Percentiles rank a stretch among this genome's conserved stretches.
phyloP scores from a whole-genome alignment of 495 filamentous ascomycete genomes.

The Rhypophila decipiens region DNA sequence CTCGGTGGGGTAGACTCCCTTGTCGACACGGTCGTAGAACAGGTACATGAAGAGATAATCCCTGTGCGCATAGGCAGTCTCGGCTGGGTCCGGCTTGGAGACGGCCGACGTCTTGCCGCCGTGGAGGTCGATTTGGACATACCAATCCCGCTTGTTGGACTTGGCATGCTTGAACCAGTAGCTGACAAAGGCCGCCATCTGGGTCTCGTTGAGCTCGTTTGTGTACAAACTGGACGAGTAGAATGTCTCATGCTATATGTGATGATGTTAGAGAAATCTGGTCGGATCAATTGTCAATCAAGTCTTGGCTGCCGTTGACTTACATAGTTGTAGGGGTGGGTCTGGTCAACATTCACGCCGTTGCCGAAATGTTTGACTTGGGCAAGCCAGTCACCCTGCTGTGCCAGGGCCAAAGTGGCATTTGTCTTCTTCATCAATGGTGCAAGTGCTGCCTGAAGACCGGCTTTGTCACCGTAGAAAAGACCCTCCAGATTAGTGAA shows the following conservation, averaged over 20 bases:
- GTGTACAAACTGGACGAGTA: constrained; percentile 36
- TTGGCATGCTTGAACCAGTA: constrained; percentile 41
- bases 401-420: constrained; percentile 22
- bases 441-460: constrained; percentile 24
- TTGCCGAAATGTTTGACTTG: constrained; percentile 38
- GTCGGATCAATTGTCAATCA: neutral
- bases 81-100: constrained; percentile 15
- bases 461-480: constrained; percentile 33
- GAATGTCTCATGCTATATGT: constrained; percentile 38
- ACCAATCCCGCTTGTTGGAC: constrained; percentile 36
- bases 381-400: constrained; percentile 33
- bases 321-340: constrained; percentile 19
- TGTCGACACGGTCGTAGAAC: constrained; percentile 35
- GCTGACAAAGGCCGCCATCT: constrained; percentile 30
- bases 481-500: constrained; percentile 39
- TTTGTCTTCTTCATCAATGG: constrained; percentile 31
- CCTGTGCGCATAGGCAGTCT: constrained; percentile 38
- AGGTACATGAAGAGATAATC: constrained; percentile 40
- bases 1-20: constrained; percentile 23
- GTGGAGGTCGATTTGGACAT: constrained; percentile 40
- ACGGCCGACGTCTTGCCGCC: constrained; percentile 39
- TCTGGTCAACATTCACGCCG: constrained; percentile 31
- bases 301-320: neutral
- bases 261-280: too few species aligned
- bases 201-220: constrained; percentile 25